Conservation (phyloP, 176 grass and related monocot species). For the Saccharum officinarum region DNA sequence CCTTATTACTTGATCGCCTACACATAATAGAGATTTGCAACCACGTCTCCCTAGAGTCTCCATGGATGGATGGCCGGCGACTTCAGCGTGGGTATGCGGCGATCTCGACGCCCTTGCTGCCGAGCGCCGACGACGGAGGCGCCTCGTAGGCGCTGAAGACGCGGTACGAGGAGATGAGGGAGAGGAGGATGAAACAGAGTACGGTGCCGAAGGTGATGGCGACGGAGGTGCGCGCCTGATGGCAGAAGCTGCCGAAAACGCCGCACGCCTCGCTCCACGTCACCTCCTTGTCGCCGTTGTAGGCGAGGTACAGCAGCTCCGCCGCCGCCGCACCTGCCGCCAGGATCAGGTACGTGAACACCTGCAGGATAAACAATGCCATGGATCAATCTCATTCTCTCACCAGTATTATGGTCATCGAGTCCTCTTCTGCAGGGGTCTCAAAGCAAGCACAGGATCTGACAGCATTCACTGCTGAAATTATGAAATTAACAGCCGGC, state of each 20-base stretch:
- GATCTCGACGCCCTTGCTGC: constrained; percentile 67
- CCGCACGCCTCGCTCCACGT: constrained; percentile 91
- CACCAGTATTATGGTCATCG: neutral
- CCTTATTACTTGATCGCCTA: neutral
- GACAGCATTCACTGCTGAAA: neutral
- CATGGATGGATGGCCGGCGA: neutral
- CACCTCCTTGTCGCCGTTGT: constrained; percentile 83
- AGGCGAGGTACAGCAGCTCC: constrained; percentile 86
- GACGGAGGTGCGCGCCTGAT: constrained; percentile 62
- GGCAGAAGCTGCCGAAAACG: constrained; percentile 76
- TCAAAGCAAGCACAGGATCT: neutral
- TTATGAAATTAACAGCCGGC: neutral
- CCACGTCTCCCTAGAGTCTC: neutral
- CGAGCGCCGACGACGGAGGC: constrained; percentile 48
- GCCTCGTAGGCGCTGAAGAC: constrained; percentile 88
- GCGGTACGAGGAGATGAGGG: constrained; percentile 86
- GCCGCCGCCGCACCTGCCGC: constrained; percentile 70
- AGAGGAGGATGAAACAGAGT: constrained; percentile 77
- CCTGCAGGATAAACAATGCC: constrained; percentile 36
- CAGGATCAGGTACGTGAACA: constrained; percentile 81
- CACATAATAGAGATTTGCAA: neutral
- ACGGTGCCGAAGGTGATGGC: constrained; percentile 83
- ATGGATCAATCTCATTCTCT: neutral
- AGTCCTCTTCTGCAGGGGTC: neutral
- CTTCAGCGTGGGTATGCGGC: constrained; percentile 65